Percentiles rank a stretch among this genome's conserved stretches.
phyloP scores from a whole-genome alignment of 1,139 yeast species.

The Yamadazyma oceani region DNA sequence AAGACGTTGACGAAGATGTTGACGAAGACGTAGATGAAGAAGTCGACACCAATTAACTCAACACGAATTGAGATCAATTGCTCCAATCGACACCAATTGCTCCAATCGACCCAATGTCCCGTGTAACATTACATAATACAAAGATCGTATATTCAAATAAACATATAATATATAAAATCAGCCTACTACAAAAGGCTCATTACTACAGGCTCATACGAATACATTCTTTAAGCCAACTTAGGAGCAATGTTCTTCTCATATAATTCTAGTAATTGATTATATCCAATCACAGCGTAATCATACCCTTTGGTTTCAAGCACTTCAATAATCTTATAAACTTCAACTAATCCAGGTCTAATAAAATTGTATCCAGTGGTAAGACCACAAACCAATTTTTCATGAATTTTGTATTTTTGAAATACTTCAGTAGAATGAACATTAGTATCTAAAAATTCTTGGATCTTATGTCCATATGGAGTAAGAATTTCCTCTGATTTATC shows the following conservation, averaged over 20 bases:
- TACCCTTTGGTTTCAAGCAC: slow-evolving; percentile 28
- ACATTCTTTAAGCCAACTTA: slow-evolving; percentile 6
- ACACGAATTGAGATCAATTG: too few relatives aligned
- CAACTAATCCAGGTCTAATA: slow-evolving; percentile 30
- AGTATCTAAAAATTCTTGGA: slow-evolving; percentile 32
- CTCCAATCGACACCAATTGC: too few relatives aligned
- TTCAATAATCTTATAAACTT: slow-evolving; percentile 33
- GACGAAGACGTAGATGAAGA: background rate
- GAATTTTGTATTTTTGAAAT: slow-evolving; percentile 35
- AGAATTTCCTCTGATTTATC: slow-evolving; percentile 28
- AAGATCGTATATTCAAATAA: slow-evolving; percentile 1
- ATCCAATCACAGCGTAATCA: slow-evolving; percentile 20
- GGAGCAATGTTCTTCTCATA: slow-evolving; percentile 10
- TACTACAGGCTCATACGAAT: background rate
- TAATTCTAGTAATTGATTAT: slow-evolving; percentile 11
- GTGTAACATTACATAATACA: too few relatives aligned
- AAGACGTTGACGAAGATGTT: slow-evolving; percentile 3
- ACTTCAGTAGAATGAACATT: slow-evolving; percentile 39
- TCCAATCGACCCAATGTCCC: too few relatives aligned
- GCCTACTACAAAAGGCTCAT: background rate
- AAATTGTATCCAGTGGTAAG: slow-evolving; percentile 16
- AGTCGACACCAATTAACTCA: background rate
- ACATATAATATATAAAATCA: slow-evolving; percentile 2
- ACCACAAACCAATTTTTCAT: slow-evolving; percentile 25
- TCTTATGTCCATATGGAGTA: slow-evolving; percentile 33